These are phyloP conservation scores for Pseudoturritis turrita DNA, from an alignment of 345 rosid species.

Conservation along the genomic window DNA sequence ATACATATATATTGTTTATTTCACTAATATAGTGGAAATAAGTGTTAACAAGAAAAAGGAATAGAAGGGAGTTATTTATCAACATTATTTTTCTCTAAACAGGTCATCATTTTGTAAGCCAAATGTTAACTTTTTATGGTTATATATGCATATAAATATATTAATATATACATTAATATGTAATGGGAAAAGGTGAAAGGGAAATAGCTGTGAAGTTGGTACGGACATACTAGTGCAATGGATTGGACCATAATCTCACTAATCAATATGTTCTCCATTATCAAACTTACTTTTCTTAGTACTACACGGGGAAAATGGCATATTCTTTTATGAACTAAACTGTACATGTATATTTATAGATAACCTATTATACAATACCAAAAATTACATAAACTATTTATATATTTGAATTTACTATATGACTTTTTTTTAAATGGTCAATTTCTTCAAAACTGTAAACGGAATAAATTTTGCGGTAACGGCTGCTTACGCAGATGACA, in stretches of 20 bases:
- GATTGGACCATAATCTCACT: conserved; percentile 18
- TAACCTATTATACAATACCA: too few species aligned
- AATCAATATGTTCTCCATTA: not conserved
- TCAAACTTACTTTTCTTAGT: too few species aligned
- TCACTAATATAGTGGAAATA: not conserved
- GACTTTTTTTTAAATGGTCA: too few species aligned
- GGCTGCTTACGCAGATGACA: too few species aligned
- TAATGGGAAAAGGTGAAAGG: conserved; percentile 2
- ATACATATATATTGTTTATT: not conserved
- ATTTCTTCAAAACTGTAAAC: too few species aligned
- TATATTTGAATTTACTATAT: too few species aligned
- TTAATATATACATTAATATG: not conserved
- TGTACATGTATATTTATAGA: too few species aligned
- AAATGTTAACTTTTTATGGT: not conserved
- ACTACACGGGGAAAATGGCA: too few species aligned
- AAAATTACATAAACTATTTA: too few species aligned
- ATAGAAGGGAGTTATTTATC: not conserved
- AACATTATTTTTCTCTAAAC: not conserved
- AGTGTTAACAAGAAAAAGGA: not conserved
- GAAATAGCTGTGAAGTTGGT: conserved; percentile 21
- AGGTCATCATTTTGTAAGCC: conserved; percentile 8
- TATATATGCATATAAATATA: not conserved
- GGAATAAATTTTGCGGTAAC: too few species aligned
- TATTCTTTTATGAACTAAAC: too few species aligned
- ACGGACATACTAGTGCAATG: conserved; percentile 6